phyloP scores from a whole-genome alignment of 352 stramenopile species.

The Pythium biforme region DNA sequence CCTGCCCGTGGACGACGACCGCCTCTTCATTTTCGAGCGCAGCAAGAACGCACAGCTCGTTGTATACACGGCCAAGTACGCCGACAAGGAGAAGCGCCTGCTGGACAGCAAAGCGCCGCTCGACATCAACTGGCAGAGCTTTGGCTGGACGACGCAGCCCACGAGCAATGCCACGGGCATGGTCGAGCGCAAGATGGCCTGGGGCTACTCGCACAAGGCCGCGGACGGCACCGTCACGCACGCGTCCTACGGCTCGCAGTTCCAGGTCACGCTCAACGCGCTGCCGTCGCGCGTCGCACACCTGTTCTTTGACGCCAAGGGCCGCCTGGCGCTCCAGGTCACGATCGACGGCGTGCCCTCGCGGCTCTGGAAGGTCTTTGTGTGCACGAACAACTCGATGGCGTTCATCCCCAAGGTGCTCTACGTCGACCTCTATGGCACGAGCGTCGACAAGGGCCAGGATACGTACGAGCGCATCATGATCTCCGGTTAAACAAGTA shows the following conservation, averaged over 20 bases:
- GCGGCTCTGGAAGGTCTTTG: slow-evolving; percentile 72
- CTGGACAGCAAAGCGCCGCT: slow-evolving; percentile 65
- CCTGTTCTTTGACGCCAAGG: slow-evolving; percentile 59
- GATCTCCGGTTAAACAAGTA: slow-evolving; percentile 22
- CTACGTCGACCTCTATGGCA: slow-evolving; percentile 76
- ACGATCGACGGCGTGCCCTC: slow-evolving; percentile 44
- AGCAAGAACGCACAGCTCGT: slow-evolving; percentile 83
- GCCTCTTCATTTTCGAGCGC: slow-evolving; percentile 72
- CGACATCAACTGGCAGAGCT: slow-evolving; percentile 84
- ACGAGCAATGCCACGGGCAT: slow-evolving; percentile 66
- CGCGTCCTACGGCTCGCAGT: slow-evolving; percentile 39
- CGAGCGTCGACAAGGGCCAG: slow-evolving; percentile 39
- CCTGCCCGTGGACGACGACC: slow-evolving; percentile 55
- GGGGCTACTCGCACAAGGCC: slow-evolving; percentile 66
- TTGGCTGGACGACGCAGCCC: slow-evolving; percentile 66
- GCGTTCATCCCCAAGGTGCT: slow-evolving; percentile 75
- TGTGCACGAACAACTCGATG: slow-evolving; percentile 53
- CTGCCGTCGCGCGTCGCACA: slow-evolving; percentile 50
- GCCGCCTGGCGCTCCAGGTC: slow-evolving; percentile 53
- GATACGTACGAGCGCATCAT: slow-evolving; percentile 67
- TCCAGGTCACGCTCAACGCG: slow-evolving; percentile 63
- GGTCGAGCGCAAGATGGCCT: slow-evolving; percentile 64
- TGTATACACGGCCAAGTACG: slow-evolving; percentile 71
- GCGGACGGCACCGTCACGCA: slow-evolving; percentile 1
- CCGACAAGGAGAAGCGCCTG: slow-evolving; percentile 41